phyloP scores from a whole-genome alignment of 495 filamentous ascomycete species.

The Astrothelium subdiscretum region DNA sequence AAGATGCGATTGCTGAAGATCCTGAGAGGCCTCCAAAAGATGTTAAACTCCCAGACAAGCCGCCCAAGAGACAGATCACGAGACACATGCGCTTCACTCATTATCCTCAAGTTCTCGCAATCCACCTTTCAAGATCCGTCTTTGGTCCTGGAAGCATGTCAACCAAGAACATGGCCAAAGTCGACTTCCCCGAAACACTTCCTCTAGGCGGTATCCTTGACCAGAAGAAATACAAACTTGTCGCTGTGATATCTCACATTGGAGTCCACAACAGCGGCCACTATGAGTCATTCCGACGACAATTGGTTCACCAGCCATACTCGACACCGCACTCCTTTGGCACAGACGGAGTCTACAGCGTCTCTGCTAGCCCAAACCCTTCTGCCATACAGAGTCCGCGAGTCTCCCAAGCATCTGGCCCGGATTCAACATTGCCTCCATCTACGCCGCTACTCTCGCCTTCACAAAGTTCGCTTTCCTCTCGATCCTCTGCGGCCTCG shows the following conservation, averaged over 20 bases:
- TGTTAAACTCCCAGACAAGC: slow-evolving; percentile 62
- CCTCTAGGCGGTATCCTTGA: slow-evolving; percentile 69
- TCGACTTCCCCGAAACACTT: slow-evolving; percentile 77
- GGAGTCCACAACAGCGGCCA: slow-evolving; percentile 93
- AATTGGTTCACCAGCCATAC: slow-evolving; percentile 54
- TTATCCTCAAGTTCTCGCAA: slow-evolving; percentile 79
- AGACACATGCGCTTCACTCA: slow-evolving; percentile 72
- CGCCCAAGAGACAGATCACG: slow-evolving; percentile 73
- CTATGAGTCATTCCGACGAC: slow-evolving; percentile 94
- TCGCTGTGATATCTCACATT: slow-evolving; percentile 85
- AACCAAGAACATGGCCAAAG: slow-evolving; percentile 87
- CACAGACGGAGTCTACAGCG: slow-evolving; percentile 56
- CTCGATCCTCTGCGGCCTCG: background rate
- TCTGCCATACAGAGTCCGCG: slow-evolving; percentile 29
- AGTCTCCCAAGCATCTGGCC: slow-evolving; percentile 7
- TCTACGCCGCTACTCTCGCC: slow-evolving; percentile 34
- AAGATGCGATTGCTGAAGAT: slow-evolving; percentile 54
- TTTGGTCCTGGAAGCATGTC: slow-evolving; percentile 62
- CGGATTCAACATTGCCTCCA: slow-evolving; percentile 15
- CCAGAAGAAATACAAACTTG: slow-evolving; percentile 69
- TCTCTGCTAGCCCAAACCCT: slow-evolving; percentile 36
- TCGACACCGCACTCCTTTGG: slow-evolving; percentile 72
- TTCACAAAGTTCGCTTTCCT: slow-evolving; percentile 24
- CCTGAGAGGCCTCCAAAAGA: slow-evolving; percentile 65
- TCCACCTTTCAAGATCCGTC: slow-evolving; percentile 89